A percentile compares a stretch with the other conserved stretches of the same genome.
phyloP scores from a whole-genome alignment of 306 rosid species.

The Prunus mira region DNA sequence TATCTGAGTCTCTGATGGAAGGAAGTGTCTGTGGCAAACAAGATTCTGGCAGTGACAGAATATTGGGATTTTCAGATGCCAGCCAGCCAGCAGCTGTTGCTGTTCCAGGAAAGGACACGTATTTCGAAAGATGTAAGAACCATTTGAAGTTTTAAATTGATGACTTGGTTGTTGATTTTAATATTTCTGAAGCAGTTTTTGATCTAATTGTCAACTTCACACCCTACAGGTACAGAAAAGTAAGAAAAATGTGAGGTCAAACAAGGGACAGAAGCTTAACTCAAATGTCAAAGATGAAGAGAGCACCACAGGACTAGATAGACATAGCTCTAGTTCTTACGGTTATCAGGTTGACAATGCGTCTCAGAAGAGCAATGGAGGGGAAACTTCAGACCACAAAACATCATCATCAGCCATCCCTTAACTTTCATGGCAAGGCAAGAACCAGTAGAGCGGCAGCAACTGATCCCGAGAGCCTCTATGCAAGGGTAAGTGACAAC shows the following conservation, averaged over 20 bases:
- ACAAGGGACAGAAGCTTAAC: slow-evolving; percentile 37
- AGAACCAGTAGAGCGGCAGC: slow-evolving; percentile 39
- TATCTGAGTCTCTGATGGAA: slow-evolving; percentile 37
- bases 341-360: slow-evolving; percentile 68
- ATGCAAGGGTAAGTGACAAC: no score
- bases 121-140: slow-evolving; percentile 49
- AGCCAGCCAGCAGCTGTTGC: slow-evolving; percentile 16
- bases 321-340: slow-evolving; percentile 49
- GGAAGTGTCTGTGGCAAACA: slow-evolving; percentile 35
- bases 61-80: slow-evolving; percentile 22
- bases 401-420: slow-evolving; percentile 22
- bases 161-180: background rate
- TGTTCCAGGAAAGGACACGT: slow-evolving; percentile 29
- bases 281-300: slow-evolving; percentile 41
- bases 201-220: slow-evolving; percentile 7
- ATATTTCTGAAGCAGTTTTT: background rate
- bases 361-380: slow-evolving; percentile 50
- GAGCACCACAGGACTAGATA: slow-evolving; percentile 34
- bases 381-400: slow-evolving; percentile 39
- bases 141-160: background rate
- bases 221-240: slow-evolving; percentile 42
- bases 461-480: no score
- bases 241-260: slow-evolving; percentile 37
- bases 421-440: slow-evolving; percentile 53
- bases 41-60: slow-evolving; percentile 21